Percentiles rank a stretch among this genome's conserved stretches.
Conservation (phyloP, 495 filamentous ascomycete species). For the Choiromyces venosus region DNA sequence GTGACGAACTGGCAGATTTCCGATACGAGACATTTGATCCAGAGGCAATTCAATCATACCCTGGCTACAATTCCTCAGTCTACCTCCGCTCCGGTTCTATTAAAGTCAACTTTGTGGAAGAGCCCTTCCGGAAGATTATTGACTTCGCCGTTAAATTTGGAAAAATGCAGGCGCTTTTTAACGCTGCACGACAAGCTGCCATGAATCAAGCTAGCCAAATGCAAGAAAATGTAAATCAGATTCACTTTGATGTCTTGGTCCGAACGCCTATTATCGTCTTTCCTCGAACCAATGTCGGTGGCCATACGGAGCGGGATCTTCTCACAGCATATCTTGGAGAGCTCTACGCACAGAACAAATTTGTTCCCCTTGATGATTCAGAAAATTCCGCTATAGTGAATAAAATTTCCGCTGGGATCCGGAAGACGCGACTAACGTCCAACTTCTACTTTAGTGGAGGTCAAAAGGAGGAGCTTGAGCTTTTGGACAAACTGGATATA, state of each 20-base stretch:
- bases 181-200: conserved; percentile 91
- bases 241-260: conserved; percentile 88
- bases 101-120: conserved; percentile 91
- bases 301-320: conserved; percentile 58
- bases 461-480: conserved; percentile 76
- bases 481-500: conserved; percentile 93
- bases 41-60: conserved; percentile 60
- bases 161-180: conserved; percentile 99
- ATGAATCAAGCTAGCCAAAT: conserved; percentile 88
- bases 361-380: conserved; percentile 71
- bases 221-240: conserved; percentile 78
- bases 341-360: conserved; percentile 92
- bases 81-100: conserved; percentile 85
- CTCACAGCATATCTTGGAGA: conserved; percentile 92
- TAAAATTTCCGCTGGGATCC: conserved; percentile 82
- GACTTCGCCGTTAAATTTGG: conserved; percentile 97
- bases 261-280: conserved; percentile 96
- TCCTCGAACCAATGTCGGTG: conserved; percentile 59
- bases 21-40: conserved; percentile 92
- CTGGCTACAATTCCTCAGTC: conserved; percentile 91
- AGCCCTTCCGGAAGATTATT: conserved; percentile 97
- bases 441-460: conserved; percentile 73
- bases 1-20: conserved; percentile 95
- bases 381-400: conserved; percentile 69
- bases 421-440: conserved; percentile 85